Evolutionary conservation across 495 filamentous ascomycete genomes (phyloP), one percentile per base, ranked within the genome.

Genomic region (Schizothecium vesticola): DNA sequence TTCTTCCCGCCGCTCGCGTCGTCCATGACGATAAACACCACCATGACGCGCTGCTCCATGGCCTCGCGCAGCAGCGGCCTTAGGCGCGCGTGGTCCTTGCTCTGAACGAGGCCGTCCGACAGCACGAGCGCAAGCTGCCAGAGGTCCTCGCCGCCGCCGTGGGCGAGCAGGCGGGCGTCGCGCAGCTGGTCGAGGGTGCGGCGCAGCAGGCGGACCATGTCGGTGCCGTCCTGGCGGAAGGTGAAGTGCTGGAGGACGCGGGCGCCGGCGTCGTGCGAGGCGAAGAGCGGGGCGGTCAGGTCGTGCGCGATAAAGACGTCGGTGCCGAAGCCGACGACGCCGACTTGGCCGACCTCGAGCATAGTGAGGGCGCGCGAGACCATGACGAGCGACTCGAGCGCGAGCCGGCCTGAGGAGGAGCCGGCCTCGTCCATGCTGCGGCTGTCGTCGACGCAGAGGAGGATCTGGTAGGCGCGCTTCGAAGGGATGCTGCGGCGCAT

Each of bases 21-120:
- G 81, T 99, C 95, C 70, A 99, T 90, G 69, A 99, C 90, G 60
- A 99, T 90, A 72, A 98, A 99, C 0, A 99, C 93, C 63, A 98
- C 89, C 95, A 99, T 97, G 73, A 99, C 94, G 11, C 92, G 83
- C 78, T 97, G 92, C 77, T 97, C 94, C 71, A 91, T 88, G 3
- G 95, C 94, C 73, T 93, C 89, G 8, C 95, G 81, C 5, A 98
- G 87, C 24, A 98, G 84, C 22, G 92, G 85, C 12, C 88, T 83
- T 66, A 99, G 90, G 1, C 85, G 83, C n/a, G 90, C 92, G 76
- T 97, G 94, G 56, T 92, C 89, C 19, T 78, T 74, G 43, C 80
- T 82, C 71, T 96, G 92, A 67, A 92, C 96, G 28, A 97, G 86
- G 23, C 96, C 96, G 73, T 99, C 96, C 1, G 91, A 94, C 26